A percentile compares a stretch with the other conserved stretches of the same genome.
Conservation (phyloP, 495 filamentous ascomycete genomes). For the Apiosordaria backusii region DNA sequence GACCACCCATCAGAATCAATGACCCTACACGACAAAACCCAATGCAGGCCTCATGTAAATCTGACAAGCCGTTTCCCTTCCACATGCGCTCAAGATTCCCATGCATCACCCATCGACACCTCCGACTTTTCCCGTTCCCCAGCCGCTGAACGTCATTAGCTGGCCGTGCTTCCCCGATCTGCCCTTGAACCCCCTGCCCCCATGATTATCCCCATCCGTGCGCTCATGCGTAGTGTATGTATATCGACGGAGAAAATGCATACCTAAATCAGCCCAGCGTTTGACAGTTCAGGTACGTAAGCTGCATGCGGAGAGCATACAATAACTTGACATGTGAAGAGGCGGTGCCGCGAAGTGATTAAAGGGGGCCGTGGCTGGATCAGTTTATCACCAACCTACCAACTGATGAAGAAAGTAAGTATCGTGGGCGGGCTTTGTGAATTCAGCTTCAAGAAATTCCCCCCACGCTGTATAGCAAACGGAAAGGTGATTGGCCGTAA, state of each 20-base stretch:
- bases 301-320: neutral
- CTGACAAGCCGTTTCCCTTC: neutral
- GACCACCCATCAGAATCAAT: neutral
- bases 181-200: neutral
- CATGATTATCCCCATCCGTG: neutral
- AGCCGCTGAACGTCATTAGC: neutral
- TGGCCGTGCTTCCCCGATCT: neutral
- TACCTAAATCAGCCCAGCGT: neutral
- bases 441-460: too few relatives aligned
- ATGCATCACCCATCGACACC: neutral
- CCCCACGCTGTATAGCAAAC: too few relatives aligned
- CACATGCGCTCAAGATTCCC: neutral
- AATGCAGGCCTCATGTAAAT: neutral
- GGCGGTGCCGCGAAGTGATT: neutral
- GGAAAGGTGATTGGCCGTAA: too few relatives aligned
- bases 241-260: neutral
- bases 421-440: too few relatives aligned
- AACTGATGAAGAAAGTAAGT: too few relatives aligned
- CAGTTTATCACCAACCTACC: too few relatives aligned
- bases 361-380: neutral
- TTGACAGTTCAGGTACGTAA: neutral
- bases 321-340: neutral
- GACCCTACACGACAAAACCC: too few relatives aligned
- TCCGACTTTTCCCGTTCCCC: neutral
- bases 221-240: neutral